These are phyloP conservation scores for Arabis alpina DNA, from an alignment of 345 rosid genomes.

Conservation along the genomic window DNA sequence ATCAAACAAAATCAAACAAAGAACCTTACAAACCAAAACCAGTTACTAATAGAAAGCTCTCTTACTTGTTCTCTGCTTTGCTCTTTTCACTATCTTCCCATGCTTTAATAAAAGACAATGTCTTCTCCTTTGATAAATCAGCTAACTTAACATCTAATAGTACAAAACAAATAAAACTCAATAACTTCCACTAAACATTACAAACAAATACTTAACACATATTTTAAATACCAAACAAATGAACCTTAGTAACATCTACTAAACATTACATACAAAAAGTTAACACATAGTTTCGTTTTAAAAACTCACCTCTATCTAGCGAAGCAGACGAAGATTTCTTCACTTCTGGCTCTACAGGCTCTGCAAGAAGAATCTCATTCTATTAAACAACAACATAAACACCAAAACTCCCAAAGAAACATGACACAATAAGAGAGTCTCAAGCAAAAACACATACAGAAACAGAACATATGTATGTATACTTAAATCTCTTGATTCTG, in stretches of 20 bases:
- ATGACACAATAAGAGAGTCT: background rate
- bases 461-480: background rate
- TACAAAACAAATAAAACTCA: background rate
- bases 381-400: slow-evolving; percentile 20
- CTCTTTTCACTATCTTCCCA: slow-evolving; percentile 92
- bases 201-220: too few relatives aligned
- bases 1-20: slow-evolving; percentile 20
- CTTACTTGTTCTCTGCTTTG: slow-evolving; percentile 87
- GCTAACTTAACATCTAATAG: slow-evolving; percentile 83
- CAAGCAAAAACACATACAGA: background rate
- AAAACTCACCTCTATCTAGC: slow-evolving; percentile 62
- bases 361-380: slow-evolving; percentile 45
- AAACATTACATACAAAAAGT: slow-evolving; percentile 16
- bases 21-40: background rate
- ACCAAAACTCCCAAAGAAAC: background rate
- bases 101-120: slow-evolving; percentile 66
- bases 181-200: slow-evolving; percentile 27
- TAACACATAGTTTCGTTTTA: background rate
- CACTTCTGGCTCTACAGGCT: slow-evolving; percentile 53
- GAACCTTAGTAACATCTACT: slow-evolving; percentile 1
- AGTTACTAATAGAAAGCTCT: background rate
- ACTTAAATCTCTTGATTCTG: background rate
- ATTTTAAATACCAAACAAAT: background rate
- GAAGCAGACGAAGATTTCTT: slow-evolving; percentile 70
- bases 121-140: slow-evolving; percentile 75